These are phyloP conservation scores for Grigorovia yakushimaensis DNA, from an alignment of 805 yeast genomes.

Conservation along the genomic window DNA sequence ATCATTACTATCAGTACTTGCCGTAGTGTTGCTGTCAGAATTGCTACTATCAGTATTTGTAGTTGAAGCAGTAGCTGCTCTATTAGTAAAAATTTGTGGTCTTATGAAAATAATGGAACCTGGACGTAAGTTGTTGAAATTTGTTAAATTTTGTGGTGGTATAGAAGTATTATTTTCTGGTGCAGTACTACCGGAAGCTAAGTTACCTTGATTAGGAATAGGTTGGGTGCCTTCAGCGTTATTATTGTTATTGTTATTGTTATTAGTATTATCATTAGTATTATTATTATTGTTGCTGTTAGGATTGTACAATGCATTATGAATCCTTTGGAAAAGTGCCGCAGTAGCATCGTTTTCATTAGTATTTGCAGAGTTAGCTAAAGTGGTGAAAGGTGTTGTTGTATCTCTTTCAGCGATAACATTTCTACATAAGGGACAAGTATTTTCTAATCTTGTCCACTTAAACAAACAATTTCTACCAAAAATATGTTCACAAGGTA, in stretches of 20 bases:
- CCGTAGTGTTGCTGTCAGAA: background rate
- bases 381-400: background rate
- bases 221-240: too few relatives aligned
- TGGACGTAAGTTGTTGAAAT: background rate
- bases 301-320: slow-evolving; percentile 3
- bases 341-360: slow-evolving; percentile 3
- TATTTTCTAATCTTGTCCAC: slow-evolving; percentile 67
- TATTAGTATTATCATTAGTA: background rate
- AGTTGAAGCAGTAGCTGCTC: background rate
- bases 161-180: background rate
- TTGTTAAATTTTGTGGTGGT: background rate
- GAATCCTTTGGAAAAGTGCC: slow-evolving; percentile 3
- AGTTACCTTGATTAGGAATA: background rate
- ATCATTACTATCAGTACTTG: background rate
- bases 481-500: slow-evolving; percentile 84
- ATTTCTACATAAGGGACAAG: slow-evolving; percentile 82
- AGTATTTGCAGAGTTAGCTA: background rate
- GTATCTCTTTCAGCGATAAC: slow-evolving; percentile 31
- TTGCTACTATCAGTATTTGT: background rate
- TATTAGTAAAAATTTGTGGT: background rate
- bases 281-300: slow-evolving; percentile 1
- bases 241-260: too few relatives aligned
- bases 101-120: background rate
- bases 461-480: slow-evolving; percentile 77
- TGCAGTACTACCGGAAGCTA: background rate